Base-by-base conservation (phyloP, 2,329 filamentous ascomycete species). In the Ceratocystis cubensis region DNA sequence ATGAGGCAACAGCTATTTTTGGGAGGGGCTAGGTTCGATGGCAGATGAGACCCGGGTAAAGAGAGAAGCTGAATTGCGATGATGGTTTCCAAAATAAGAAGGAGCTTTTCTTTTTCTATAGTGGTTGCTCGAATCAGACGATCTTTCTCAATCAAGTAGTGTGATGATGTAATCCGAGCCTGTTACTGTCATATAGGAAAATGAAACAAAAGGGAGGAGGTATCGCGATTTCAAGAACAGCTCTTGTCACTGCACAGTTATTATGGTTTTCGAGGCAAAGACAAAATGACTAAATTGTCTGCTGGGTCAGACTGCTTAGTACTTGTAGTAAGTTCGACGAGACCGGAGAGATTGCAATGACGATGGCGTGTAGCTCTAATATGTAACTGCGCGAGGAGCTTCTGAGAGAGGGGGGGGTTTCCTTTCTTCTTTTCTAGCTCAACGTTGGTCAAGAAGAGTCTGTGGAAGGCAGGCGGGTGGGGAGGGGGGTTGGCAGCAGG, bases 251-350 rank as follows among this genome's bases (percentile, higher is more conserved):
- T 13, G 37, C 37, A 41, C 37, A 41, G 37, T 41, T 41, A 41
- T 41, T 15, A 30, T 57, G 20, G 25, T 17, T 59, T 59, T 59
- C 33, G 56, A 59, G 56, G 56, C 56, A 59, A 59, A 59, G 56
- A 59, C 28, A 33, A 20, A n/a, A 8, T 37, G 13, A 17, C 56
- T n/a, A n/a, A 33, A 53, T 25, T 15, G 48, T n/a, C 48, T 33
- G 30, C 22, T 33, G 15, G 20, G 56, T 17, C 13, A 30, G 56
- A 33, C 25, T n/a, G 20, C n/a, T 37, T 37, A 30, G 56, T 59
- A 33, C 56, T 59, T 59, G 56, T 37, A 37, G 28, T 59, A 33
- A 59, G 37, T 41, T 41, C 37, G 37, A 41, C 37, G 37, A n/a
- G 30, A 20, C 30, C 56, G 7, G 28, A 25, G 10, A 59, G 56